A percentile compares a stretch with the other conserved stretches of the same genome.
Evolutionary conservation across 1,284 basidiomycete genomes (phyloP).

Genomic region (Malassezia globosa): DNA sequence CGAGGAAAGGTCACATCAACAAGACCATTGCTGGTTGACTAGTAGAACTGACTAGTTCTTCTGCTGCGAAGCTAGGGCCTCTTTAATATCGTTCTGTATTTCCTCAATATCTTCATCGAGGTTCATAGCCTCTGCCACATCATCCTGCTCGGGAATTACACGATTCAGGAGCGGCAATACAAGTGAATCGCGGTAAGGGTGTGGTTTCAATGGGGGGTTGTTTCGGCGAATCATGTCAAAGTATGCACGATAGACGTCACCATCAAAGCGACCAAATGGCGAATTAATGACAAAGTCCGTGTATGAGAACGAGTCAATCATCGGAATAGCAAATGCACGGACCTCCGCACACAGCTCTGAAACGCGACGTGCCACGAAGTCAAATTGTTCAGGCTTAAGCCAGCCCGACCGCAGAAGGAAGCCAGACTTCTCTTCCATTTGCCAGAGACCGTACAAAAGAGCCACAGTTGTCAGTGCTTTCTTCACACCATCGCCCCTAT

Average conservation of each 20-base stretch:
- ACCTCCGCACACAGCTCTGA: constrained; percentile 51
- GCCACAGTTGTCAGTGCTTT: constrained; percentile 32
- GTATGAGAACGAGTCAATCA: constrained; percentile 53
- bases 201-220: constrained; percentile 46
- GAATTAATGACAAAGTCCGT: constrained; percentile 55
- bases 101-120: constrained; percentile 51
- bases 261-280: constrained; percentile 49
- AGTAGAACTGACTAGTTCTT: too few relatives aligned
- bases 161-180: constrained; percentile 54
- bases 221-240: constrained; percentile 37
- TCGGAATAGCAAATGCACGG: constrained; percentile 50
- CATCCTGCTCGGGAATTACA: constrained; percentile 47
- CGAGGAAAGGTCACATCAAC: too few relatives aligned
- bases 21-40: too few relatives aligned
- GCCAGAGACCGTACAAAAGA: constrained; percentile 50
- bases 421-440: constrained; percentile 54
- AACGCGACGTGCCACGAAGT: constrained; percentile 49
- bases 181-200: constrained; percentile 53
- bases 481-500: constrained; percentile 33
- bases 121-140: constrained; percentile 48
- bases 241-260: constrained; percentile 43
- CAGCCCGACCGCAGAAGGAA: constrained; percentile 52
- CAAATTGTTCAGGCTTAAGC: constrained; percentile 49
- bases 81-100: constrained; percentile 39
- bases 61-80: constrained; percentile 25